Evolutionary conservation across 177 flowering plant species (phyloP), one percentile per base, ranked within the genome.

Genomic region (Telopea speciosissima): DNA sequence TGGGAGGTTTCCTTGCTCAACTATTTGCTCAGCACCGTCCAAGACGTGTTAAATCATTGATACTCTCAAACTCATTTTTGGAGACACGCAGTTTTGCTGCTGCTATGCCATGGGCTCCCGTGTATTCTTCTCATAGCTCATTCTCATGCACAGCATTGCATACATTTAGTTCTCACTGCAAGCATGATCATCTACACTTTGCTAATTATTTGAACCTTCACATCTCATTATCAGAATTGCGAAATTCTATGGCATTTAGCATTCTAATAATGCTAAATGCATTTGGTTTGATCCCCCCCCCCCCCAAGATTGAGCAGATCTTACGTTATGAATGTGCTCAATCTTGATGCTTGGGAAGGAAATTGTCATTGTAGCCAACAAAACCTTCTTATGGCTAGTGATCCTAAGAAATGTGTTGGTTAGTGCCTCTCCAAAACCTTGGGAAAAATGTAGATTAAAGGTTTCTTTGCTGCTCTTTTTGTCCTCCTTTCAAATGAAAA

Each of bases 21-120:
- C 90, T 96, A 42, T 96, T 93, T 82, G 97, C 99, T 75, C 98
- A 91, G 79, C 86, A 93, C 82, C 98, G 99, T 24, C 99, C 99
- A 62, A 90, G 99, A 70, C 87, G 98, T 68, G 99, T 96, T 68
- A 82, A 79, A 74, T 96, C 99, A 33, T 81, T 96, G 79, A 73
- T 93, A 52, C 88, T 96, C 31, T 96, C 99, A 73, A 95, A 96
- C 80, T 78, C 99, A 64, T 96, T 87, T 79, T 69, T 96, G 86
- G 99, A 96, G 36, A 93, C 98, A 59, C 80, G 74, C 52, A 86
- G 77, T 72, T 96, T 93, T 77, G 78, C 92, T 24, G 87, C 93
- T 78, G 84, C 97, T 66, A 96, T 96, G 98, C 98, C 96, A 60
- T 96, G 99, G 99, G 84, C 96, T 63, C 92, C 99, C 24, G 63